These are phyloP conservation scores for Fusarium veterinarium DNA, from an alignment of 2,329 filamentous ascomycete genomes.

Conservation along the genomic window DNA sequence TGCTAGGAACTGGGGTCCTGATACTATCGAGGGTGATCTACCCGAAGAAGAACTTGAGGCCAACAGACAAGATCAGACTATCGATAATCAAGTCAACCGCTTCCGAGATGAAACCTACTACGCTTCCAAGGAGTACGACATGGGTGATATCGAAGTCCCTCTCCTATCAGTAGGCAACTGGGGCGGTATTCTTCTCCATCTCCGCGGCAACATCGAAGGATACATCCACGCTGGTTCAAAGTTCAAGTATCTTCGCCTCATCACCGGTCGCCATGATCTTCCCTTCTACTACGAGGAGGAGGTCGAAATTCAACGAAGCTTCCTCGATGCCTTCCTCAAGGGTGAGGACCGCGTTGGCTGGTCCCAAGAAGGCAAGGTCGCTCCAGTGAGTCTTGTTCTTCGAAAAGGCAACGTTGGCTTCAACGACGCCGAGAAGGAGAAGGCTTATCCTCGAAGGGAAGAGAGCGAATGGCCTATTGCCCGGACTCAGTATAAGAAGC, in stretches of 20 bases:
- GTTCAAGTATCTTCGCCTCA: slow-evolving; percentile 76
- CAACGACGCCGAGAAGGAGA: slow-evolving; percentile 72
- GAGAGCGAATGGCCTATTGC: slow-evolving; percentile 76
- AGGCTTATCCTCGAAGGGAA: slow-evolving; percentile 62
- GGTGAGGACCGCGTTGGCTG: slow-evolving; percentile 72
- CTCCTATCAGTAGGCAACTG: slow-evolving; percentile 76
- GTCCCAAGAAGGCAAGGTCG: slow-evolving; percentile 65
- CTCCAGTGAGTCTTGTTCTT: slow-evolving; percentile 70
- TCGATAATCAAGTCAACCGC: slow-evolving; percentile 59
- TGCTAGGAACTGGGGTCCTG: slow-evolving; percentile 63
- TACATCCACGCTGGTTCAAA: slow-evolving; percentile 72
- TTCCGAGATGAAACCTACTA: slow-evolving; percentile 75
- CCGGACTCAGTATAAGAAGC: slow-evolving; percentile 71
- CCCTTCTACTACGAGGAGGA: slow-evolving; percentile 79
- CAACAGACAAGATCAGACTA: slow-evolving; percentile 61
- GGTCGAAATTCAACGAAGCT: slow-evolving; percentile 74
- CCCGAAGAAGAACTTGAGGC: slow-evolving; percentile 61
- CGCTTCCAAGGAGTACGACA: slow-evolving; percentile 71
- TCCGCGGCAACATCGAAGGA: slow-evolving; percentile 76
- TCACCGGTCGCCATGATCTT: slow-evolving; percentile 76
- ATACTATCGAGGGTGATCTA: slow-evolving; percentile 70
- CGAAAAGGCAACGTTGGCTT: slow-evolving; percentile 75
- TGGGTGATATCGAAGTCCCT: slow-evolving; percentile 75
- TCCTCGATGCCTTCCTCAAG: slow-evolving; percentile 78
- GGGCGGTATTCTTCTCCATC: slow-evolving; percentile 76